Percentiles rank a stretch among this genome's conserved stretches.
Conservation (phyloP, 495 filamentous ascomycete species). For the Xylaria acuta region DNA sequence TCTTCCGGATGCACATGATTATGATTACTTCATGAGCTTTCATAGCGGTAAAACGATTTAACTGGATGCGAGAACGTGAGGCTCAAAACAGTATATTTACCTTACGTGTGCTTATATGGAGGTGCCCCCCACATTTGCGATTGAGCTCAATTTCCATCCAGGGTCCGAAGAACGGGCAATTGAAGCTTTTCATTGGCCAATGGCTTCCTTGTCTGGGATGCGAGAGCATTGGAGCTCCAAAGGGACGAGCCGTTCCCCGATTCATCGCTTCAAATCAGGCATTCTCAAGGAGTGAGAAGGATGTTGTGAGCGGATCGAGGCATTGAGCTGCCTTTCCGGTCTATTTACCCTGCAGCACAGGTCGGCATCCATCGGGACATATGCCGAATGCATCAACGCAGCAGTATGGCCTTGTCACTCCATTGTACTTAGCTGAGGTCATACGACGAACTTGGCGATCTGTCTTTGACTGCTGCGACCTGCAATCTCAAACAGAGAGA, state of each 20-base stretch:
- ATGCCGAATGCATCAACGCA: background rate
- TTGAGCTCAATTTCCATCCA: conserved; percentile 19
- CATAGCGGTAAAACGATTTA: background rate
- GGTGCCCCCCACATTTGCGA: conserved; percentile 2
- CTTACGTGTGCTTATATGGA: background rate
- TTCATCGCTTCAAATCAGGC: background rate
- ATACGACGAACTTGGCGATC: background rate
- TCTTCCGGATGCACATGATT: background rate
- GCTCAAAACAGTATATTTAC: background rate
- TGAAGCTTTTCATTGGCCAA: conserved; percentile 24
- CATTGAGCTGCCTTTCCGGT: background rate
- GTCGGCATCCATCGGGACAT: no score
- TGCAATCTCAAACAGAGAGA: background rate
- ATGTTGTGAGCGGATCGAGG: background rate
- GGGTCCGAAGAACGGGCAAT: conserved; percentile 6
- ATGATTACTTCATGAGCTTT: background rate
- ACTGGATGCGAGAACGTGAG: background rate
- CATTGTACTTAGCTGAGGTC: background rate
- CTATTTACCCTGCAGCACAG: background rate
- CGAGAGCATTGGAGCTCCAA: background rate
- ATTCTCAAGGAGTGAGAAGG: background rate
- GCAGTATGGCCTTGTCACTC: background rate
- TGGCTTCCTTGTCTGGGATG: background rate
- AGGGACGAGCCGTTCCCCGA: conserved; percentile 3
- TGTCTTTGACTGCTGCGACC: background rate